phyloP scores from a whole-genome alignment of 169 alveolate species.

The Besnoitia besnoiti region DNA sequence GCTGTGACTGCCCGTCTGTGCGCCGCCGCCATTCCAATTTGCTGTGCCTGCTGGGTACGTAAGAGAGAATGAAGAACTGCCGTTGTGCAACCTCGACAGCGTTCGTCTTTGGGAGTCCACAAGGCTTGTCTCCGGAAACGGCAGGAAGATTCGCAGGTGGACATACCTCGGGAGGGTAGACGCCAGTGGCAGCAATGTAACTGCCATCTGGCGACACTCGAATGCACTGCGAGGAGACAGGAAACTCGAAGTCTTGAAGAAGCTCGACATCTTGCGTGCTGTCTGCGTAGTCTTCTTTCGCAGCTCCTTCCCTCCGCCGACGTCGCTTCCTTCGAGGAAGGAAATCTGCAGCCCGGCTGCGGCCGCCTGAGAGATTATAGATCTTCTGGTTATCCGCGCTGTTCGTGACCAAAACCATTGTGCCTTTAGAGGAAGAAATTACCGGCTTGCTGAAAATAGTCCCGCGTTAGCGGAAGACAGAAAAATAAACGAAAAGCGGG shows the following conservation, averaged over 20 bases:
- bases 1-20: no score
- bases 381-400: not conserved
- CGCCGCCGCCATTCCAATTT: no score
- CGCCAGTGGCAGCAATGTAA: constrained; percentile 87
- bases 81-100: no score
- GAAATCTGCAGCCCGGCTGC: constrained; percentile 15
- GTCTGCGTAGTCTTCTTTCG: not conserved
- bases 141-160: no score
- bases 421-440: no score
- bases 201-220: constrained; percentile 84
- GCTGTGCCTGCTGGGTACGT: no score
- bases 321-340: constrained; percentile 37
- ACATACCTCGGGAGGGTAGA: constrained; percentile 91
- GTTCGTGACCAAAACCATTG: constrained; percentile 32
- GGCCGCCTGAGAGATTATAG: constrained; percentile 21
- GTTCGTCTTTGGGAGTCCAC: no score
- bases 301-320: not conserved
- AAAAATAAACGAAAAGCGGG: no score
- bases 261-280: constrained; percentile 44
- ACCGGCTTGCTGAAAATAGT: no score
- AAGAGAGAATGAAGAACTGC: no score
- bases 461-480: no score
- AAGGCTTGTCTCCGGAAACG: no score
- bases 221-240: constrained; percentile 70
- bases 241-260: constrained; percentile 68